These are phyloP conservation scores for Cephaloascus fragrans DNA, from an alignment of 805 yeast species.

Conservation along the genomic window DNA sequence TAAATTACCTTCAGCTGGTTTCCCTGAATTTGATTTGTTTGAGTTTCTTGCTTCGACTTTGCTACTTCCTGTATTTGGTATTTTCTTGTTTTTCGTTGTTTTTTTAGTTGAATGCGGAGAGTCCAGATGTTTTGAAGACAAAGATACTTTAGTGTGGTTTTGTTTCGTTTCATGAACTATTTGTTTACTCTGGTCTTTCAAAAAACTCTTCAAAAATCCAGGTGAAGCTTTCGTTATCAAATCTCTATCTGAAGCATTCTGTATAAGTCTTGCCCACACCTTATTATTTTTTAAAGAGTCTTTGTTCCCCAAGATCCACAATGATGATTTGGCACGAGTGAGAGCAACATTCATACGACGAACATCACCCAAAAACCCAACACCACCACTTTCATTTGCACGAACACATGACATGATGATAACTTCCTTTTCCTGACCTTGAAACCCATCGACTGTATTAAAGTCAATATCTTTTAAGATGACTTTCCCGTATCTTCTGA, in stretches of 20 bases:
- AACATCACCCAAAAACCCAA: conserved; percentile 85
- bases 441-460: conserved; percentile 96
- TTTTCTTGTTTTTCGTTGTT: too few relatives aligned
- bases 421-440: conserved; percentile 94
- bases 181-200: too few relatives aligned
- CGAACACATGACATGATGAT: conserved; percentile 94
- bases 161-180: too few relatives aligned
- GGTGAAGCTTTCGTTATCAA: conserved; percentile 6
- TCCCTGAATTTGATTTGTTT: too few relatives aligned
- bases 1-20: too few relatives aligned
- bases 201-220: conserved; percentile 7
- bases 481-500: conserved; percentile 46
- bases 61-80: too few relatives aligned
- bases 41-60: too few relatives aligned
- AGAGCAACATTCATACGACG: conserved; percentile 96
- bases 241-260: conserved; percentile 49
- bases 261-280: conserved; percentile 65
- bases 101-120: too few relatives aligned
- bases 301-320: conserved; percentile 86
- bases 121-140: too few relatives aligned
- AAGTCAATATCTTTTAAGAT: conserved; percentile 69
- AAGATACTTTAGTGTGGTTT: too few relatives aligned
- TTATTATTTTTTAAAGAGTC: conserved; percentile 53
- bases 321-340: conserved; percentile 84
- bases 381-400: conserved; percentile 58